phyloP scores from a whole-genome alignment of 2,329 filamentous ascomycete genomes.

The Trichoderma sp. region DNA sequence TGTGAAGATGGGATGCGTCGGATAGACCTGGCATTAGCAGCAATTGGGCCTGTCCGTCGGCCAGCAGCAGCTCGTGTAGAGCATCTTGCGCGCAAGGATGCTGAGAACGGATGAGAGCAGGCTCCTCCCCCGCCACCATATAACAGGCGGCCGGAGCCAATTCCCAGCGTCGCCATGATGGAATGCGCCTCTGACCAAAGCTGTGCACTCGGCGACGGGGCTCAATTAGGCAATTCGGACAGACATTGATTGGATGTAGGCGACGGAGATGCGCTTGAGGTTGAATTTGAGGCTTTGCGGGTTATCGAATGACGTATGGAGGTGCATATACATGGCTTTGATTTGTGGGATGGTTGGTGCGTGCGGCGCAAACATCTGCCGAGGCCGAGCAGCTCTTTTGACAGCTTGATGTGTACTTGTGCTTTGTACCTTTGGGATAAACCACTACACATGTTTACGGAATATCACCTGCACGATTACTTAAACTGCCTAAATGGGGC shows the following conservation, averaged over 20 bases:
- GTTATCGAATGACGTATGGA: constrained; percentile 9
- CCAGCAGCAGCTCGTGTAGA: constrained; percentile 26
- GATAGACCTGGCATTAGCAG: constrained; percentile 19
- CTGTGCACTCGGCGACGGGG: constrained; percentile 9
- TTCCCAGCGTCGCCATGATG: constrained; percentile 32
- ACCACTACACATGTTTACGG: neutral
- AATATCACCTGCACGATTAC: neutral
- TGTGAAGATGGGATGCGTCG: constrained; percentile 27
- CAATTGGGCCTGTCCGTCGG: constrained; percentile 16
- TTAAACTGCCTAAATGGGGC: neutral
- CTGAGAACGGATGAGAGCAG: constrained; percentile 28
- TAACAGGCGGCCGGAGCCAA: constrained; percentile 35
- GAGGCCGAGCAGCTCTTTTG: neutral
- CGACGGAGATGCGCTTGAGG: neutral
- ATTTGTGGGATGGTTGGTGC: constrained; percentile 1
- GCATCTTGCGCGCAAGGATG: constrained; percentile 31
- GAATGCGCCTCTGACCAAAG: constrained; percentile 7
- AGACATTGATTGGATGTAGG: constrained; percentile 14
- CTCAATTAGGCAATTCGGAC: neutral
- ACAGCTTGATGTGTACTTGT: neutral
- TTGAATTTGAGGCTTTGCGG: neutral
- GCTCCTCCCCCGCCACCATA: constrained; percentile 23
- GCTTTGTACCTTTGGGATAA: neutral
- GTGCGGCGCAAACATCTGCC: constrained; percentile 17
- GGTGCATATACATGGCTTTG: neutral